These are phyloP conservation scores for Linum usitatissimum DNA, from an alignment of 345 rosid species.

Conservation along the genomic window DNA sequence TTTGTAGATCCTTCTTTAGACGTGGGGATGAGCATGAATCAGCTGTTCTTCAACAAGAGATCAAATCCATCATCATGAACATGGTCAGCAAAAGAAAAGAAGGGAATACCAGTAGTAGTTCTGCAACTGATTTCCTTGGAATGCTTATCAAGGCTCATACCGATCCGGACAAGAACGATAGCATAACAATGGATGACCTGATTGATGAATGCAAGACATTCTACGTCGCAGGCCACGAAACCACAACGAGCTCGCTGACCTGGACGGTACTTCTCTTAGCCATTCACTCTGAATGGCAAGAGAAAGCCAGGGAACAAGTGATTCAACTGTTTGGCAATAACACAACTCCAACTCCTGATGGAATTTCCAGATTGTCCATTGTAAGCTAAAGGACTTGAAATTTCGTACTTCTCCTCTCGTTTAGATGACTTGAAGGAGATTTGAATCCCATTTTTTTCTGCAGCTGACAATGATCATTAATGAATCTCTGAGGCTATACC, in stretches of 20 bases:
- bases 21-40: not conserved
- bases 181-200: not conserved
- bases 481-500: not conserved
- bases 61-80: not conserved
- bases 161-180: not conserved
- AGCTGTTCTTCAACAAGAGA: not conserved
- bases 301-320: conserved; percentile 1
- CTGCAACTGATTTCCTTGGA: conserved; percentile 2
- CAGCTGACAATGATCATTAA: not conserved
- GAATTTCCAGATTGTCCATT: not conserved
- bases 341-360: conserved; percentile 2
- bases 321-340: not conserved
- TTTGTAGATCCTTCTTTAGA: not conserved
- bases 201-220: conserved; percentile 5
- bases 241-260: not conserved
- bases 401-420: no score
- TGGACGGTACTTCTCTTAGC: not conserved
- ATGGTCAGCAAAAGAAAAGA: not conserved
- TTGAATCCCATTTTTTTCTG: not conserved
- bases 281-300: conserved; percentile 1
- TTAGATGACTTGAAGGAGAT: not conserved
- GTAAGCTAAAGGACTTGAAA: not conserved
- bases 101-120: not conserved
- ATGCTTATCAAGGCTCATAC: not conserved
- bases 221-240: conserved; percentile 1